Evolutionary conservation across 179 eudicot genomes (phyloP), one percentile per base, ranked within the genome.

Genomic region (Amaranthus tricolor): DNA sequence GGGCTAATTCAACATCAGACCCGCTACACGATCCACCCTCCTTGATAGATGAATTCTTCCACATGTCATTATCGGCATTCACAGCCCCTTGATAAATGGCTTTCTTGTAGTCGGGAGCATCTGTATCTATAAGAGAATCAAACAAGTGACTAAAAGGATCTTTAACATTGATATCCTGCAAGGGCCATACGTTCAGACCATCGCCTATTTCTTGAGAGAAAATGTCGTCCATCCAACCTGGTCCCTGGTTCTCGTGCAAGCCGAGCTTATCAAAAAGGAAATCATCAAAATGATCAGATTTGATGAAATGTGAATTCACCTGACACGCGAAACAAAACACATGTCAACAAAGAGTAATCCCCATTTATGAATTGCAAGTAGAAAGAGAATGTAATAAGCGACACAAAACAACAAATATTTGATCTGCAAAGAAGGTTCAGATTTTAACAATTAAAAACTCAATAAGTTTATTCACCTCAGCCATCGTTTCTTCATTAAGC

Each of bases 1-100:
- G 84, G 70, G 77, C 52, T 56, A 71, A 83, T 53, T 85, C 86
- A 24, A 80, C 78, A 81, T 86, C 86, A 17, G 92, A 85, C 64
- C 83, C 89, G 56, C 90, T 82, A 63, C 82, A 76, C 24, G 91
- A 91, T 79, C 84, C 89, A 79, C 74, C 77, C 68, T 82, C 89
- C 70, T 87, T 86, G 57, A 61, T 31, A 71, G 54, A 45, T 49
- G 67, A 24, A 76, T 51, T 65, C 74, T 78, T 50, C 76, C 53
- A 45, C 73, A 68, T 62, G 43, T 66, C 53, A 76, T 31, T 53
- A 21, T 76, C 84, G 62, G 54, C 51, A 15, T 68, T 20, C 20
- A 75, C 72, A 55, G 61, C 63, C 67, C 67, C 73, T 51, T 60
- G 66, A 66, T 54, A 16, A 40, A n/a, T 76, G 75, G 73, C 54